Evolutionary conservation across 306 rosid species (phyloP).

Genomic region (Leucaena leucocephala): DNA sequence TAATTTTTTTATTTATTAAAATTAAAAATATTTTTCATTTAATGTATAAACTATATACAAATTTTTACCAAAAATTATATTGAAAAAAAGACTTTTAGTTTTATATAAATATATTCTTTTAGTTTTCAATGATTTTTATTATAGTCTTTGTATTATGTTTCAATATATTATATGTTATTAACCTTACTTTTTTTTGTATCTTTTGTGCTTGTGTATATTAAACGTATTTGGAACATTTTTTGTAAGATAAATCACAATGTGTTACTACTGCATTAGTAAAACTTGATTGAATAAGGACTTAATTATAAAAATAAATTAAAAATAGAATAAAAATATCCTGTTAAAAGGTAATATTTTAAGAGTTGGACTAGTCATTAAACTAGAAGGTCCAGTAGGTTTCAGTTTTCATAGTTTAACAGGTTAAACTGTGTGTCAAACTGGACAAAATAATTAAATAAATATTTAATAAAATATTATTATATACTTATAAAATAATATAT

Average conservation of each 20-base stretch:
- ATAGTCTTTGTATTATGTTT: not conserved
- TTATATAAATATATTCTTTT: not conserved
- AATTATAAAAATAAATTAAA: too few species aligned
- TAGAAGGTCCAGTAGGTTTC: too few species aligned
- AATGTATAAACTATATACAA: not conserved
- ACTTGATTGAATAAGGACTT: not conserved
- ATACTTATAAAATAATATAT: too few species aligned
- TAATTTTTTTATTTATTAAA: not conserved
- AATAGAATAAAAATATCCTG: too few species aligned
- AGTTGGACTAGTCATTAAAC: too few species aligned
- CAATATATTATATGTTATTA: not conserved
- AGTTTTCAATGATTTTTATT: not conserved
- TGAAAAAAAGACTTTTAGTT: not conserved
- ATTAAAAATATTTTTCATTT: not conserved
- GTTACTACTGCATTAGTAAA: not conserved
- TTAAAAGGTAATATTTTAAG: too few species aligned
- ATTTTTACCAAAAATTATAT: not conserved
- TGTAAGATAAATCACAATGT: not conserved
- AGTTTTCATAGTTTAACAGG: too few species aligned
- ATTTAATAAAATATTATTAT: too few species aligned
- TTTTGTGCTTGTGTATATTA: not conserved
- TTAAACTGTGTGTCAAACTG: too few species aligned
- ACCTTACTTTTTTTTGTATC: not conserved
- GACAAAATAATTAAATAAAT: too few species aligned
- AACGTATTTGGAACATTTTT: not conserved